Base-by-base conservation (phyloP, 129 eudicot species). In the Flaveria trinervia region DNA sequence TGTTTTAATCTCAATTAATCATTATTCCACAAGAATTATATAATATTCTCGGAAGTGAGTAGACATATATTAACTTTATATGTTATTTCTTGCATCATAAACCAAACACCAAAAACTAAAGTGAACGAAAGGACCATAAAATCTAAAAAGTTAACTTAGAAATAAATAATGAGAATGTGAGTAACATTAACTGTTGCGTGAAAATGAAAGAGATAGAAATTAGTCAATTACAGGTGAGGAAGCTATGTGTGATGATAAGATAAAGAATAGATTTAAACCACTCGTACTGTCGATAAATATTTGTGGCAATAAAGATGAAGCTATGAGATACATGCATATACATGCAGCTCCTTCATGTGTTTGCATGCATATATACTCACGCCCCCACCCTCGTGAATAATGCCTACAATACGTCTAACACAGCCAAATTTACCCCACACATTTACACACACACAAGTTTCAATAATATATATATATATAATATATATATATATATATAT, bases 371-470 rank as follows among this genome's bases (percentile, higher is more conserved):
- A 41, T 25, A 46, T 16, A 64, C 20, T 75, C 28, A 75, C 64
- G 72, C 72, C 79, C 79, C 79, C 64, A 75, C 79, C 48, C 22
- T 49, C 13, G 39, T 75, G 41, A 64, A 64, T 78, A 56, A 23
- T 51, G n/a, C 36, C 64, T 78, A 64, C 70, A 56, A 48, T 51
- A 23, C 22, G 79, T 78, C 70, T 78, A 78, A 70, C 76, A 57
- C 49, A 78, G 82, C 76, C 82, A 78, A 78, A 76, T 26, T 68
- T 55, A 66, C 72, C 80, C 72, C 80, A 68, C 81, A 44, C 66
- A 45, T 57, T 55, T 22, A 50, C 50, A 50, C 50, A 39, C 41
- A 67, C 75, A 68, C 75, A 55, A 56, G 54, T 76, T 65, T 76
- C 66, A 64, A 36, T 49, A n/a, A 33, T 65, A 20, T 48, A 44